Evolutionary conservation across 306 rosid species (phyloP).

Genomic region (Casuarina equisetifolia): DNA sequence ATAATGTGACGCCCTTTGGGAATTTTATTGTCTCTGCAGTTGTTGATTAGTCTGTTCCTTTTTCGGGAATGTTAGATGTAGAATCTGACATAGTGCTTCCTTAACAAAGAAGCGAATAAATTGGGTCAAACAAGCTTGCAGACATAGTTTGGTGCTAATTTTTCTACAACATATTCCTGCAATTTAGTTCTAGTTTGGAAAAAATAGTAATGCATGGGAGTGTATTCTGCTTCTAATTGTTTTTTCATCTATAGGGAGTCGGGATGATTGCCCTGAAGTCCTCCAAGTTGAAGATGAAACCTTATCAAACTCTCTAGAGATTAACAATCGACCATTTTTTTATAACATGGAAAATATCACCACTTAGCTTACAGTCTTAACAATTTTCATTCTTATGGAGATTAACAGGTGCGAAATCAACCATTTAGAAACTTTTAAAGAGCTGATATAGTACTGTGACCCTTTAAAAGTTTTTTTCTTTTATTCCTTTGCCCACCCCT

Average conservation of each 20-base stretch:
- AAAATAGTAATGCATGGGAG: neutral
- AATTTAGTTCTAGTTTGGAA: neutral
- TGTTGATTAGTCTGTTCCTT: constrained; percentile 18
- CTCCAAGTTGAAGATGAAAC: neutral
- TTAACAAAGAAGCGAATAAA: neutral
- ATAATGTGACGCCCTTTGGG: constrained; percentile 36
- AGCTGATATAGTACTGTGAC: neutral
- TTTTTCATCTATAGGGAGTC: neutral
- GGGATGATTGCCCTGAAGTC: neutral
- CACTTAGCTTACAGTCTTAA: neutral
- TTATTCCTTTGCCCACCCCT: neutral
- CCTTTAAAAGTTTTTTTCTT: neutral
- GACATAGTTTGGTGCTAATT: neutral
- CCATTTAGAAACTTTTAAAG: neutral
- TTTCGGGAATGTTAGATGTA: neutral
- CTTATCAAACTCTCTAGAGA: neutral
- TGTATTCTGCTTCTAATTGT: neutral
- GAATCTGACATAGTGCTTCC: neutral
- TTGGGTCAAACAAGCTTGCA: neutral
- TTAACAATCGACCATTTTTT: neutral
- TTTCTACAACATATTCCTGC: neutral
- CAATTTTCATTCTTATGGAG: neutral
- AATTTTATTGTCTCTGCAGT: constrained; percentile 23
- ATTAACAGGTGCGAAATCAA: neutral
- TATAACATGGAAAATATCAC: neutral